phyloP scores from a whole-genome alignment of 805 yeast species.

The Hanseniaspora thailandica region DNA sequence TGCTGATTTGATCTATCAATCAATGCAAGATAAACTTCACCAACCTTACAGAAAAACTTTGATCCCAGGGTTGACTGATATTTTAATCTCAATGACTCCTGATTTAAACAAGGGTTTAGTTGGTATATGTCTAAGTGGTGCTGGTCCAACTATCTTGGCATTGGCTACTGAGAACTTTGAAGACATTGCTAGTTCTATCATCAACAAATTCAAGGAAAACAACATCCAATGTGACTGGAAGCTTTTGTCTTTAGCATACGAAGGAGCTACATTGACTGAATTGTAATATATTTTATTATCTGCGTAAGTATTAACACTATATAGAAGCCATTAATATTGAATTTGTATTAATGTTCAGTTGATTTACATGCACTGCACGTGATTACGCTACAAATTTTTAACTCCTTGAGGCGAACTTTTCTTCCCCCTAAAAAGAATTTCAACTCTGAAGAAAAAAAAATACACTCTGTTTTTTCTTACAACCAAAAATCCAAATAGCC shows the following conservation, averaged over 20 bases:
- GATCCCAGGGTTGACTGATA: slow-evolving; percentile 82
- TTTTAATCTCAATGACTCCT: slow-evolving; percentile 71
- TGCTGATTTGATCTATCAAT: slow-evolving; percentile 71
- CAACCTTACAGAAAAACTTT: slow-evolving; percentile 91
- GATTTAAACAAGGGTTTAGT: slow-evolving; percentile 69
- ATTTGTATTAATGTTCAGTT: too few species aligned
- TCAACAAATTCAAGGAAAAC: slow-evolving; percentile 54
- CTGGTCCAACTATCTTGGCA: slow-evolving; percentile 94
- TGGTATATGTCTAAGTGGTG: slow-evolving; percentile 93
- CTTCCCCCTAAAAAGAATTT: background rate
- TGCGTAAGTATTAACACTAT: too few species aligned
- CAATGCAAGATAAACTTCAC: slow-evolving; percentile 94
- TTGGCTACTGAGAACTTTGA: slow-evolving; percentile 85
- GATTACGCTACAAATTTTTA: too few species aligned
- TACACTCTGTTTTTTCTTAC: background rate
- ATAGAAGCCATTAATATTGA: too few species aligned
- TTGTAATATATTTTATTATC: background rate
- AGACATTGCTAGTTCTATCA: slow-evolving; percentile 64
- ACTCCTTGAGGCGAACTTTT: background rate
- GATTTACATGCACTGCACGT: too few species aligned
- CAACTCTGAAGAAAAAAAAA: background rate
- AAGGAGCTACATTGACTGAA: slow-evolving; percentile 56
- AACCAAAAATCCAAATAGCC: background rate
- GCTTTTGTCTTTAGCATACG: slow-evolving; percentile 71
- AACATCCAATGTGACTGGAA: slow-evolving; percentile 69